phyloP scores from a whole-genome alignment of 2,329 filamentous ascomycete genomes.

The Raffaelea deltoideospora region DNA sequence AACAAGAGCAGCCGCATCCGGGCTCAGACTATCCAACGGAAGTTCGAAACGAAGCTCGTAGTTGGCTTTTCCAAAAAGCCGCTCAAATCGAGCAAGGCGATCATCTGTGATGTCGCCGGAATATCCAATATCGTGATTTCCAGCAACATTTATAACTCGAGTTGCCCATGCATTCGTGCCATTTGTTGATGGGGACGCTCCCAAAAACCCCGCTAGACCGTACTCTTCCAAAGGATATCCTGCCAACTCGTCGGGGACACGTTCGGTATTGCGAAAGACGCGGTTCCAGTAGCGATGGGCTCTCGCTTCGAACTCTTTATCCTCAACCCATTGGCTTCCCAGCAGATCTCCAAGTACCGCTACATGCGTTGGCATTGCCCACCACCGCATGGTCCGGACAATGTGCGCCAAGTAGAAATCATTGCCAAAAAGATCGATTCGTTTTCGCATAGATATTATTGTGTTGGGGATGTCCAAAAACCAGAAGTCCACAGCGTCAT shows the following conservation, averaged over 20 bases:
- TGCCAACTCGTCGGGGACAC: conserved; percentile 43
- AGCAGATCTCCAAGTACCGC: conserved; percentile 81
- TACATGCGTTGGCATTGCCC: conserved; percentile 71
- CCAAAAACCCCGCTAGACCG: conserved; percentile 32
- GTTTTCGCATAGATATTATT: conserved; percentile 56
- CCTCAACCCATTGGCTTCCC: conserved; percentile 86
- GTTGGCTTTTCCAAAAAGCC: conserved; percentile 72
- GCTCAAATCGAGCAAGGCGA: conserved; percentile 68
- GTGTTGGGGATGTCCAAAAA: conserved; percentile 55
- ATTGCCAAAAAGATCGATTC: conserved; percentile 79
- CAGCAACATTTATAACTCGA: conserved; percentile 75
- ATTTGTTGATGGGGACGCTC: conserved; percentile 10
- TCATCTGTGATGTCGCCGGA: conserved; percentile 74
- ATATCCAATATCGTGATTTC: conserved; percentile 95
- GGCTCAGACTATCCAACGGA: conserved; percentile 24
- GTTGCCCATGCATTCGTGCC: conserved; percentile 42
- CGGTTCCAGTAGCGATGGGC: conserved; percentile 65
- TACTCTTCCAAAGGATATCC: conserved; percentile 32
- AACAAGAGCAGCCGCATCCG: conserved; percentile 23
- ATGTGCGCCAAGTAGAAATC: conserved; percentile 92
- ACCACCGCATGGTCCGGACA: conserved; percentile 72
- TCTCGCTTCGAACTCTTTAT: conserved; percentile 66
- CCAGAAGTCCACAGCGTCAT: conserved; percentile 45
- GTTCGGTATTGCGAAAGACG: conserved; percentile 55
- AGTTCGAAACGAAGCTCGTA: conserved; percentile 71